Conservation (phyloP, 169 alveolate species). For the Plasmodium gonderi region DNA sequence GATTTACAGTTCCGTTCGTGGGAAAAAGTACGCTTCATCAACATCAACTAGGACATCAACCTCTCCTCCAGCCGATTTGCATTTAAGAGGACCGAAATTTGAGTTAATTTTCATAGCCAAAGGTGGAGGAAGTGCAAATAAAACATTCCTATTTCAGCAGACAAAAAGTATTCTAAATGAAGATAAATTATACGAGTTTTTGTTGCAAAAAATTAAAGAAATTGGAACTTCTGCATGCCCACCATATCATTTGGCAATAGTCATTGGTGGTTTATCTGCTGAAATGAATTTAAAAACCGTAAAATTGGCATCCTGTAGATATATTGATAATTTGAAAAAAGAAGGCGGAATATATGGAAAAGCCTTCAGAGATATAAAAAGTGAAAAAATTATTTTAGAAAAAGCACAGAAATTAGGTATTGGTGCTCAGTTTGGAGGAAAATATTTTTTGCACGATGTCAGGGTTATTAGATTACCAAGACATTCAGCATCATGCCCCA, state of each 20-base stretch:
- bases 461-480: conserved; percentile 91
- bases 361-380: conserved; percentile 88
- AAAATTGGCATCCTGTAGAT: conserved; percentile 89
- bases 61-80: background rate
- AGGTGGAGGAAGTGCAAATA: conserved; percentile 93
- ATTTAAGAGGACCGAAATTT: conserved; percentile 78
- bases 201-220: conserved; percentile 83
- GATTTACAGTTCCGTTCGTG: conserved; percentile 51
- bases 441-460: conserved; percentile 92
- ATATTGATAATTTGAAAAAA: conserved; percentile 86
- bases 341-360: conserved; percentile 85
- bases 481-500: conserved; percentile 93
- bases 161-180: conserved; percentile 88
- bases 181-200: conserved; percentile 78
- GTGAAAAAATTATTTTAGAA: conserved; percentile 81
- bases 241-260: conserved; percentile 92
- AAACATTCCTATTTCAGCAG: conserved; percentile 89
- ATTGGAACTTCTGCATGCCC: conserved; percentile 94
- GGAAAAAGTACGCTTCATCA: background rate
- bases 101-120: conserved; percentile 88
- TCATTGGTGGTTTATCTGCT: conserved; percentile 90
- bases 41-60: background rate
- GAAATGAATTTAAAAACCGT: conserved; percentile 91
- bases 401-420: conserved; percentile 86
- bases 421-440: conserved; percentile 94